Evolutionary conservation across 495 filamentous ascomycete genomes (phyloP).

Genomic region (Cercophora scortea): DNA sequence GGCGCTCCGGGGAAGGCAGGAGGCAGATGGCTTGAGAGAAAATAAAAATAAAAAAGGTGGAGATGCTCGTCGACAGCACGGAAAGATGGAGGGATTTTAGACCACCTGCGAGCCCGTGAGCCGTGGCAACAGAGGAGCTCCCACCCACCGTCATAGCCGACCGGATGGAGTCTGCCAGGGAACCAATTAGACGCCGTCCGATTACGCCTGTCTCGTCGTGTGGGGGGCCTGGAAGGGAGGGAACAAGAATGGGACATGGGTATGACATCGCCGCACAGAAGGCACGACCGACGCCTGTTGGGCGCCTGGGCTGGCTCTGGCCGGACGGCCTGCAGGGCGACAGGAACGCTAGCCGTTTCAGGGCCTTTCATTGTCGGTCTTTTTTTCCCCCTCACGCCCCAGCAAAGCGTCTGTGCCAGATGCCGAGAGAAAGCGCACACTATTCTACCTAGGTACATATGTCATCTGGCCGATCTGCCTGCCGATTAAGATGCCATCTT

Average conservation of each 20-base stretch:
- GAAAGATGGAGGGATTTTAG: conserved; percentile 27
- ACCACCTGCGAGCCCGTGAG: background rate
- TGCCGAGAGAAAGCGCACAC: no score
- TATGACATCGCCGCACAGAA: background rate
- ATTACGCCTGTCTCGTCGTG: background rate
- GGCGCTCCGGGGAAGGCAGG: conserved; percentile 10
- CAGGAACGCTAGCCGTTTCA: background rate
- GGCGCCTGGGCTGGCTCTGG: no score
- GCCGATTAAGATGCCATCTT: no score
- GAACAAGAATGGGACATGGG: background rate
- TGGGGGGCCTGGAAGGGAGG: background rate
- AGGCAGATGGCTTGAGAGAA: conserved; percentile 9
- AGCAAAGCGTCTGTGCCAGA: no score
- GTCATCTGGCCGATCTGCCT: no score
- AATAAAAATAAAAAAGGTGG: conserved; percentile 24
- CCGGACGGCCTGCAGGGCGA: background rate
- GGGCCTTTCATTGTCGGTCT: background rate
- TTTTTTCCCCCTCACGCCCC: no score
- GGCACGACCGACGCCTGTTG: no score
- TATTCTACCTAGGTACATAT: no score
- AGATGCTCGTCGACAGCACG: conserved; percentile 20
- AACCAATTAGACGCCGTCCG: background rate
- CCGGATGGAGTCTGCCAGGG: background rate
- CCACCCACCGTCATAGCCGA: conserved; percentile 30
- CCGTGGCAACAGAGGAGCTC: conserved; percentile 21